These are phyloP conservation scores for Penicillium samsonianum DNA, from an alignment of 495 filamentous ascomycete genomes.

Conservation along the genomic window DNA sequence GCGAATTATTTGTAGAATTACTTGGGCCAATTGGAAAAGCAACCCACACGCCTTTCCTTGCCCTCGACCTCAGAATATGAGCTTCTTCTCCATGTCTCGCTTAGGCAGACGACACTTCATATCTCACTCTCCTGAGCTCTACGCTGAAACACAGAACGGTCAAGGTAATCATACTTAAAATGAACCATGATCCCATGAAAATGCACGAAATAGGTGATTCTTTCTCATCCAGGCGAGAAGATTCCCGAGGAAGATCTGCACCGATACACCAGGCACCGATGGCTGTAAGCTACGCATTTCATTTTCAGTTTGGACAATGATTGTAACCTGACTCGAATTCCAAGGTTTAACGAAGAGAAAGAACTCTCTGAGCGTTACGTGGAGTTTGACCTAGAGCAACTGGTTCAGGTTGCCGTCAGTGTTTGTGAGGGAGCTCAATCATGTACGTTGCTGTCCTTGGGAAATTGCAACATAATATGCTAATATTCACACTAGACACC, in stretches of 20 bases:
- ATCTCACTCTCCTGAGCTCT: neutral
- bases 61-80: neutral
- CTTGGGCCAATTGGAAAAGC: no score
- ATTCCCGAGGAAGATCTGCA: neutral
- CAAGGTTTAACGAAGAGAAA: no score
- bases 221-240: neutral
- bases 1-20: neutral
- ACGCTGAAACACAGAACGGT: neutral
- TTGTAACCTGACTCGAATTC: no score
- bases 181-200: neutral
- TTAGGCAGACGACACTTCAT: neutral
- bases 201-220: neutral
- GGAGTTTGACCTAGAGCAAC: no score
- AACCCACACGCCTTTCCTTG: neutral
- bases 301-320: no score
- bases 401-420: no score
- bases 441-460: no score
- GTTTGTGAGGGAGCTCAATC: no score
- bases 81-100: neutral
- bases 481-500: no score
- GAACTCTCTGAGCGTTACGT: no score
- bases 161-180: neutral
- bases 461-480: no score
- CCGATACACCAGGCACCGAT: neutral
- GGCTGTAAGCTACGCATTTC: no score